Evolutionary conservation across 2,329 filamentous ascomycete genomes (phyloP).

Genomic region (Alternaria postmessia): DNA sequence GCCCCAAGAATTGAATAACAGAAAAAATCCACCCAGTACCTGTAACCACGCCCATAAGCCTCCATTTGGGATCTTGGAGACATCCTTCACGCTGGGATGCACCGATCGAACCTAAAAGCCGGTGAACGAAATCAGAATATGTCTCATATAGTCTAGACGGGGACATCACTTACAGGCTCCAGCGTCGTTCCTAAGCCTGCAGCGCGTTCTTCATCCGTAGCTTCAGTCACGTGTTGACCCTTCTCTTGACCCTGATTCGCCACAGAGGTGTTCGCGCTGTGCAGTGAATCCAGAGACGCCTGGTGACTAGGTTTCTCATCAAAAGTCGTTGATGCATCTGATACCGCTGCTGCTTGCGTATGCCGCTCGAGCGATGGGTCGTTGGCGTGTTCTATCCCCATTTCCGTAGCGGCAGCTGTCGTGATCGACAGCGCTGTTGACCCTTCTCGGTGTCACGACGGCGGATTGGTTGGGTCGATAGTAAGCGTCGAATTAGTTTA

Average conservation of each 20-base stretch:
- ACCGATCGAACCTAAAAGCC: conserved; percentile 19
- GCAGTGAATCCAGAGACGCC: conserved; percentile 22
- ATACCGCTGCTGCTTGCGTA: background rate
- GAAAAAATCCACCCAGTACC: conserved; percentile 57
- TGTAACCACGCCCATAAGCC: conserved; percentile 59
- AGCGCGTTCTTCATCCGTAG: conserved; percentile 6
- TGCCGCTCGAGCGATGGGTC: background rate
- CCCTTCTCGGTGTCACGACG: background rate
- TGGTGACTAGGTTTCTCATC: conserved; percentile 29
- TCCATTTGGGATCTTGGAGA: conserved; percentile 56
- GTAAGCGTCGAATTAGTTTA: background rate
- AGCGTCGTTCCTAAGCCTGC: conserved; percentile 12
- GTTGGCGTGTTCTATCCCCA: conserved; percentile 3
- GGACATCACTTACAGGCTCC: conserved; percentile 17
- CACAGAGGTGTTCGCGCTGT: conserved; percentile 14
- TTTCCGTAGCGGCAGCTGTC: background rate
- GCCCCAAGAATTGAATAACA: conserved; percentile 59
- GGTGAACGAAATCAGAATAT: too few species aligned
- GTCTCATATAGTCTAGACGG: too few species aligned
- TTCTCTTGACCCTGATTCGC: conserved; percentile 20
- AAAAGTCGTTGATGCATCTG: conserved; percentile 7
- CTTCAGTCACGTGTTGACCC: conserved; percentile 23
- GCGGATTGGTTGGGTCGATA: background rate
- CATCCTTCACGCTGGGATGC: conserved; percentile 51
- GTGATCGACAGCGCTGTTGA: background rate